Evolutionary conservation across 2,329 filamentous ascomycete genomes (phyloP).

Genomic region (Drechslera avenae): DNA sequence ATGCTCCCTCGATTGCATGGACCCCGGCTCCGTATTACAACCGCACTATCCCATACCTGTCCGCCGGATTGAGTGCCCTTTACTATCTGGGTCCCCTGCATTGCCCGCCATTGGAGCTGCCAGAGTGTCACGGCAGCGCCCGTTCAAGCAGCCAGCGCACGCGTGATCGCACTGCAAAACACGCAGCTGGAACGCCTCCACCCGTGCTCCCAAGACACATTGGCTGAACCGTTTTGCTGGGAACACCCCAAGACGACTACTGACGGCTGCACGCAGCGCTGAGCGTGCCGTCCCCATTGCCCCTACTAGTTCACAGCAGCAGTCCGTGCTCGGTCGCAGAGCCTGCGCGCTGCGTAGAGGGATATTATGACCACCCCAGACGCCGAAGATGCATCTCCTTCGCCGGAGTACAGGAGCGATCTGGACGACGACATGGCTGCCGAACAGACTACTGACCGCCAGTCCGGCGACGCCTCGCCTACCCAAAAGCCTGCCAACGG

Average conservation of each 20-base stretch:
- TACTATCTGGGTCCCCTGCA: constrained; percentile 23
- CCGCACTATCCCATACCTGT: constrained; percentile 48
- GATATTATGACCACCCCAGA: constrained; percentile 57
- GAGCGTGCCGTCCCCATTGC: constrained; percentile 49
- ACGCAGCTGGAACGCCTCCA: constrained; percentile 47
- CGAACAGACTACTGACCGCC: constrained; percentile 47
- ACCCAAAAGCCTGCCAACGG: constrained; percentile 40
- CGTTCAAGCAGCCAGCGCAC: constrained; percentile 46
- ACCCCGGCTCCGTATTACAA: constrained; percentile 44
- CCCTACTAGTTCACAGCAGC: constrained; percentile 39
- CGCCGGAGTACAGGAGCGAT: constrained; percentile 54
- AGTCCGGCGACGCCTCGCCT: constrained; percentile 44
- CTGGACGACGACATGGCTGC: constrained; percentile 52
- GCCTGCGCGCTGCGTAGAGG: constrained; percentile 34
- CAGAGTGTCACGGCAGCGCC: constrained; percentile 44
- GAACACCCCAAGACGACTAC: constrained; percentile 40
- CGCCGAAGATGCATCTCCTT: constrained; percentile 54
- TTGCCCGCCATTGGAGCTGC: constrained; percentile 35
- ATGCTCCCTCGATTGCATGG: constrained; percentile 46
- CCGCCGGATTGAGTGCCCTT: constrained; percentile 43
- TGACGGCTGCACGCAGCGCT: constrained; percentile 48
- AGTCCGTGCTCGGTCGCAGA: constrained; percentile 35
- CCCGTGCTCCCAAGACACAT: constrained; percentile 41
- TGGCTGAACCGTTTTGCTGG: constrained; percentile 46
- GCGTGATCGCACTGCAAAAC: constrained; percentile 51